These are phyloP conservation scores for Primulina tabacum DNA, from an alignment of 257 asterid species.

Conservation along the genomic window DNA sequence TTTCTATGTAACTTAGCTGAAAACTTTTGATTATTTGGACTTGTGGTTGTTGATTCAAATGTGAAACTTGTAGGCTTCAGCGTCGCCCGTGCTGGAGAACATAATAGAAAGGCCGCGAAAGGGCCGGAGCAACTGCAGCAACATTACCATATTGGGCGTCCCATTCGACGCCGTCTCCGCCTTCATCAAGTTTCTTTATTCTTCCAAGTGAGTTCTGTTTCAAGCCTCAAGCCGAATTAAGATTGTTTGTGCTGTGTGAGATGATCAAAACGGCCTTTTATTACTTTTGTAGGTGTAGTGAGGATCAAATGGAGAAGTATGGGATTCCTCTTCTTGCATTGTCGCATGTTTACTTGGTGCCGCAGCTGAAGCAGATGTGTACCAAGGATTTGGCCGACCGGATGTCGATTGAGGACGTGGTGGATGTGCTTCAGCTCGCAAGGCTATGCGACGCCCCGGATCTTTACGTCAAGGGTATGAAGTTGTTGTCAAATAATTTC, in stretches of 20 bases:
- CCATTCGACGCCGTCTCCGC: constrained; percentile 77
- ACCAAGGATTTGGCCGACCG: constrained; percentile 43
- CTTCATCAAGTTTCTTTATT: constrained; percentile 65
- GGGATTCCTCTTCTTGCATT: constrained; percentile 75
- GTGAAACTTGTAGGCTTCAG: constrained; percentile 49
- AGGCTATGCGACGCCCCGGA: constrained; percentile 84
- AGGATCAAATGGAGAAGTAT: constrained; percentile 70
- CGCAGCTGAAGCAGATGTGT: constrained; percentile 76
- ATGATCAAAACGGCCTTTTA: constrained; percentile 27
- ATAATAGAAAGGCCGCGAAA: constrained; percentile 60
- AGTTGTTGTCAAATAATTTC: constrained; percentile 44
- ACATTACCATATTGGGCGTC: constrained; percentile 68
- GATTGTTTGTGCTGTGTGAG: not conserved
- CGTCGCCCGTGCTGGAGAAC: constrained; percentile 82
- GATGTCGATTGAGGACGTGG: constrained; percentile 52
- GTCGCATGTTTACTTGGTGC: constrained; percentile 77
- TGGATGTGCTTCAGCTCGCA: constrained; percentile 84
- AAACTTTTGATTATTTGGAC: too few species aligned
- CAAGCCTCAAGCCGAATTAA: not conserved
- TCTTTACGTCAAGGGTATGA: constrained; percentile 70
- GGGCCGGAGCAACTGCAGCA: constrained; percentile 45
- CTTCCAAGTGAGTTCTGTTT: constrained; percentile 50
- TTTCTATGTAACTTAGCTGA: too few species aligned
- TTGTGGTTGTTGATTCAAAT: too few species aligned
- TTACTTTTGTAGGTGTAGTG: constrained; percentile 48